Base-by-base conservation (phyloP, 176 grass and related monocot genomes). In the Raddia distichophylla region DNA sequence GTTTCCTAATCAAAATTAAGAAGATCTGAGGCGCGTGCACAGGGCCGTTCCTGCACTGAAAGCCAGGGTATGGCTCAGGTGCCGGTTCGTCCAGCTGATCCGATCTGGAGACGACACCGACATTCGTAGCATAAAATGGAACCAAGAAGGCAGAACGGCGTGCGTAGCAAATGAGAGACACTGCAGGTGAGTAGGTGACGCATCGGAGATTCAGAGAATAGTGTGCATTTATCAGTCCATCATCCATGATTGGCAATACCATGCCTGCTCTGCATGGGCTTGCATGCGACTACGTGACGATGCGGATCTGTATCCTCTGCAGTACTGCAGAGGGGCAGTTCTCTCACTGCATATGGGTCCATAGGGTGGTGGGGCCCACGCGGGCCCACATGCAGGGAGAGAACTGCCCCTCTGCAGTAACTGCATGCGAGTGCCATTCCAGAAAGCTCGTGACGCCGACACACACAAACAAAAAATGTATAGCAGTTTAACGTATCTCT, bases 221-320 rank as follows among this genome's bases (percentile, higher is more conserved):
- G 14, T 1, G 57, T 48, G 51, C 50, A 67, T 68, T 62, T 7
- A 15, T 27, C 10, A 51, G 49, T 1, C 27, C 27, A 27, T 27
- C 27, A 40, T 40, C 37, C 37, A 40, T 40, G 37, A 40, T 1
- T 40, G 37, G 4, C 37, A 40, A 40, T 40, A 63, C 27, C 11
- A 7, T 67, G 4, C 56, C 8, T 57, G 27, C 11, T 8, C 27
- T 7, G 43, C 74, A 69, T 10, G 85, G 72, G 64, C 35, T 3
- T 42, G 60, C 75, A 74, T 80, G 75, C 27, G 27, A 27, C 27
- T 27, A 27, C n/a, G n/a, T n/a, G n/a, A n/a, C n/a, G 27, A 27
- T 1, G 27, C 27, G 27, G 27, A 27, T 27, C 1, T 27, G 27
- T 27, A 27, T 27, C 27, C 27, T 27, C 27, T 27, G 27, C 27